Evolutionary conservation across 148 eudicot species (phyloP).

Genomic region (Diospyros kaki): DNA sequence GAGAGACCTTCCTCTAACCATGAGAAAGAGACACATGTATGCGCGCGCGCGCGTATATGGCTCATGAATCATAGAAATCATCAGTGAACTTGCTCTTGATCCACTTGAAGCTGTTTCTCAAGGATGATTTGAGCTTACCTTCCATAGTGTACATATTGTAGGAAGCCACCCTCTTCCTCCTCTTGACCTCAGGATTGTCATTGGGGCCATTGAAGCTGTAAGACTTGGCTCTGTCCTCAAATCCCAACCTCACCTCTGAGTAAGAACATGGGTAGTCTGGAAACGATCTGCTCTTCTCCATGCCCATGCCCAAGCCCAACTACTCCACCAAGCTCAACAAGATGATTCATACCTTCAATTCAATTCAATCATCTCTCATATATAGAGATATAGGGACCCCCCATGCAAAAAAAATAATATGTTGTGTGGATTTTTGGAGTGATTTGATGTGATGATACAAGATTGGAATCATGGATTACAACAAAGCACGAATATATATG

Average conservation of each 20-base stretch:
- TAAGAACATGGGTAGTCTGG: slow-evolving; percentile 55
- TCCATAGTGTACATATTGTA: slow-evolving; percentile 82
- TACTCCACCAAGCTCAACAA: background rate
- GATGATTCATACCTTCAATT: background rate
- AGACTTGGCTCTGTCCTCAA: slow-evolving; percentile 53
- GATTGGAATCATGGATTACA: too few relatives aligned
- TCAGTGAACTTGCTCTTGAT: slow-evolving; percentile 74
- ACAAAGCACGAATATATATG: too few relatives aligned
- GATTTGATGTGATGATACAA: too few relatives aligned
- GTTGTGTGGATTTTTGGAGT: background rate
- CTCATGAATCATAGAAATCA: slow-evolving; percentile 28
- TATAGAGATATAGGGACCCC: background rate
- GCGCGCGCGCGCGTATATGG: too few relatives aligned
- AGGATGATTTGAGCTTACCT: slow-evolving; percentile 81
- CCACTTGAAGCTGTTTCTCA: slow-evolving; percentile 86
- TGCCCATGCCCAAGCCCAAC: slow-evolving; percentile 7
- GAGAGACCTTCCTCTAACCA: background rate
- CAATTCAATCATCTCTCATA: background rate
- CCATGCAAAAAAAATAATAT: background rate
- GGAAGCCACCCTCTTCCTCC: slow-evolving; percentile 81
- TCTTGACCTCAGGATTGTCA: slow-evolving; percentile 75
- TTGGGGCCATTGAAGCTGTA: slow-evolving; percentile 76
- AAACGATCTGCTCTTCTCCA: slow-evolving; percentile 82
- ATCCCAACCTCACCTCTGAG: slow-evolving; percentile 51
- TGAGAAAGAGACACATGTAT: background rate